Conservation (phyloP, 441 rosid species). For the Dalechampia spathulata region DNA sequence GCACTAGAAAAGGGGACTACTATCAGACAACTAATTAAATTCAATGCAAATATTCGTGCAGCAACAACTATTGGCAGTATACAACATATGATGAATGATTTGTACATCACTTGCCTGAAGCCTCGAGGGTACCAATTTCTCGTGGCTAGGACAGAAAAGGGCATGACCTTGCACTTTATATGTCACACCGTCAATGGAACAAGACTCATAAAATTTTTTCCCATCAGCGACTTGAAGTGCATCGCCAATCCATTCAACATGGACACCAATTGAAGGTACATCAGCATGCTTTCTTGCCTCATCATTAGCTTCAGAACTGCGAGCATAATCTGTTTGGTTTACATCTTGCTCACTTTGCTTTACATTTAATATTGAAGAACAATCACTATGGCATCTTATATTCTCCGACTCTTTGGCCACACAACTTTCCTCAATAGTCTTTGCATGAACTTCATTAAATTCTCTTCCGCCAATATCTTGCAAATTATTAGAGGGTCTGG, state of each 20-base stretch:
- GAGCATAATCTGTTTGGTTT: conserved; percentile 22
- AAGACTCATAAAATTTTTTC: conserved; percentile 40
- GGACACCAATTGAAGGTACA: conserved; percentile 23
- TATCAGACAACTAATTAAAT: not conserved
- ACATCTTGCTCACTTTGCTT: conserved; percentile 27
- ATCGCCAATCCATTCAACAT: conserved; percentile 44
- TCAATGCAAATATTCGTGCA: not conserved
- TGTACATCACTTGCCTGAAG: conserved; percentile 43
- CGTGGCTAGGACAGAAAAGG: conserved; percentile 34
- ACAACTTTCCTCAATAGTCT: conserved; percentile 8
- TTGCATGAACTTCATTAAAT: conserved; percentile 22
- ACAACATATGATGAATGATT: conserved; percentile 1
- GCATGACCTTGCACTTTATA: conserved; percentile 60
- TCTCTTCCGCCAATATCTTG: conserved; percentile 22
- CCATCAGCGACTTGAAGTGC: conserved; percentile 36
- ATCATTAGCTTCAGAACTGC: conserved; percentile 20
- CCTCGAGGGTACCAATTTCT: conserved; percentile 45
- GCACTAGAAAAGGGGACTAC: not conserved
- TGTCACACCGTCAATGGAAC: conserved; percentile 38
- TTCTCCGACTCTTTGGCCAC: conserved; percentile 20
- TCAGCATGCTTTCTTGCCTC: conserved; percentile 12
- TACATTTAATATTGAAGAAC: conserved; percentile 11
- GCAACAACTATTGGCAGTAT: not conserved
- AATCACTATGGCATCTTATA: conserved; percentile 16
- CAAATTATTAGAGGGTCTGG: conserved; percentile 26